Base-by-base conservation (phyloP, 805 yeast species). In the Wickerhamiella allomyrinae region DNA sequence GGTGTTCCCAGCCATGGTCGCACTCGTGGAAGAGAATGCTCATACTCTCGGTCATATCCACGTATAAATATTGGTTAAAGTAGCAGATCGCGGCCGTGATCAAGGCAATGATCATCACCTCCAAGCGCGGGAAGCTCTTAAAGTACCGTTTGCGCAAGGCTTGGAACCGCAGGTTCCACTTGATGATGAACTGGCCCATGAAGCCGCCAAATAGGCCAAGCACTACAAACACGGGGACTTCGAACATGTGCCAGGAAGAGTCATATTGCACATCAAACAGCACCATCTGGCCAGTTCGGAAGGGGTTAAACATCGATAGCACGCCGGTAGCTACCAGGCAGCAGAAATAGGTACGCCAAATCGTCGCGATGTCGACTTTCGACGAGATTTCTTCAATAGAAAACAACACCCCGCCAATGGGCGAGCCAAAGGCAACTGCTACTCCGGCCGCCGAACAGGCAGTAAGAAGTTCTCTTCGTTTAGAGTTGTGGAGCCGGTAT, bases 371-470 rank as follows among this genome's bases (percentile, higher is more conserved):
- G 49, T 76, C 80, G 57, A 85, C 79, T 33, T 73, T 71, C 24
- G 78, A 68, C 0, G 91, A 74, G 23, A 91, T 85, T 52, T 91
- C 98, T 57, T 91, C 99, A 45, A 91, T 71, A 10, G 94, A 77
- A 58, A 93, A 91, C 31, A 91, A 61, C 1, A 91, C 97, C 13
- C 99, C 99, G 25, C 99, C 99, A 29, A 53, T 51, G 0, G 98
- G 98, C 10, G 87, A 75, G 0, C 95, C 97, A 66, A 91, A 91
- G 0, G 97, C 98, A 7, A 91, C 97, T 0, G 97, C 97, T 7
- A 91, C 97, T 41, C 99, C 99, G 1, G 98, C 95, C 3, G 95
- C 97, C 8, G 95, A 73, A 3, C 95, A 79, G 0, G 98, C 95
- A 1, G 89, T 77, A 41, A 91, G 62, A 41, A 79, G 73, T 47